A percentile compares a stretch with the other conserved stretches of the same genome.
Evolutionary conservation across 495 filamentous ascomycete genomes (phyloP).

Genomic region (Aspergillus avenaceus): DNA sequence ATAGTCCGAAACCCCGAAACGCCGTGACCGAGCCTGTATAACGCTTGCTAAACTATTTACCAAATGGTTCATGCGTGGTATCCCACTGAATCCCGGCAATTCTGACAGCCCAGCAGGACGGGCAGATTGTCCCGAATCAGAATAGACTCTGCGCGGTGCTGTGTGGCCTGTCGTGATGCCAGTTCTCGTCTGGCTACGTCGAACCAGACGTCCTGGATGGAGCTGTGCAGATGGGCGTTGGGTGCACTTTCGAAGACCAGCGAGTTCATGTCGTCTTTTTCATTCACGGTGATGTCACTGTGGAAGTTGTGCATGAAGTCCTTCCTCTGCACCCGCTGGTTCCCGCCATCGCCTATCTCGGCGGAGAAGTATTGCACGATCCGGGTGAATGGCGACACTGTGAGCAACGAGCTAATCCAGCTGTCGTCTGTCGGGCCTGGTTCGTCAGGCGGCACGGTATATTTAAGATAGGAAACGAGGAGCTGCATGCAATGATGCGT

Average conservation of each 20-base stretch:
- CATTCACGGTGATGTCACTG: constrained; percentile 31
- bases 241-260: constrained; percentile 32
- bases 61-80: constrained; percentile 31
- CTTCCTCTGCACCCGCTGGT: constrained; percentile 39
- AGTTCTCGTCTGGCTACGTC: constrained; percentile 34
- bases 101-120: constrained; percentile 32
- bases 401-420: constrained; percentile 43
- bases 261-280: constrained; percentile 39
- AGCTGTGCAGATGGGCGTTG: constrained; percentile 29
- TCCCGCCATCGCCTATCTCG: constrained; percentile 42
- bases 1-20: constrained; percentile 4
- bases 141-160: constrained; percentile 32
- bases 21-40: constrained; percentile 4
- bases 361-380: constrained; percentile 45
- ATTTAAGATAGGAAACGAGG: constrained; percentile 36
- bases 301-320: constrained; percentile 47
- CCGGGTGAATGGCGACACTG: constrained; percentile 37
- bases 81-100: constrained; percentile 27
- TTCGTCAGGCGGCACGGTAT: constrained; percentile 34
- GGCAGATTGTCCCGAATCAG: constrained; percentile 32
- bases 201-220: constrained; percentile 42
- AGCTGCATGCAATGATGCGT: constrained; percentile 46
- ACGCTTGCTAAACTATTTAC: constrained; percentile 5
- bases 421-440: constrained; percentile 28
- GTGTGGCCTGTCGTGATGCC: constrained; percentile 20